phyloP scores from a whole-genome alignment of 805 yeast species.

The Starmerella roubikii region DNA sequence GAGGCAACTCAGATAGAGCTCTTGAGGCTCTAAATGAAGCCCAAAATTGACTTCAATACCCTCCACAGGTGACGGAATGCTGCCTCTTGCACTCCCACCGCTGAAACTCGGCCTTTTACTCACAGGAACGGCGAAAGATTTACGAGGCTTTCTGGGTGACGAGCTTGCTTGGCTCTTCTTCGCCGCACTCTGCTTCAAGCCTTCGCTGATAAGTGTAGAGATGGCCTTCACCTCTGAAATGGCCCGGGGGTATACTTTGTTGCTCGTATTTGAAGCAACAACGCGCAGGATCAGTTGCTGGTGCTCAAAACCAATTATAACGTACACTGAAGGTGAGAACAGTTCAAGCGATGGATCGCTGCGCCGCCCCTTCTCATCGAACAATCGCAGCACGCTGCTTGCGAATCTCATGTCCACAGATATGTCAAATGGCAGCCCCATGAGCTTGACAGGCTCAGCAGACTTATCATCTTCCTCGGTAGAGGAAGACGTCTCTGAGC shows the following conservation, averaged over 20 bases:
- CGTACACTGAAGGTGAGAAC: constrained; percentile 61
- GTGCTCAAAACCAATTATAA: constrained; percentile 38
- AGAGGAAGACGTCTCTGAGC: not conserved
- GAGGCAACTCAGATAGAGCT: constrained; percentile 69
- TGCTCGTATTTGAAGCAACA: constrained; percentile 54
- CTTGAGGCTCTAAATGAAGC: constrained; percentile 57
- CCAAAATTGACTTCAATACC: constrained; percentile 11
- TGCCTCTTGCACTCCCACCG: too few relatives aligned
- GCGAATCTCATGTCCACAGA: constrained; percentile 13
- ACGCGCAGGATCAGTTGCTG: constrained; percentile 34
- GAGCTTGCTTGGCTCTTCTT: not conserved
- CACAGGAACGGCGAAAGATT: not conserved
- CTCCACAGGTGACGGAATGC: not conserved
- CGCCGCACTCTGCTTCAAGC: constrained; percentile 24
- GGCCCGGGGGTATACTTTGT: constrained; percentile 55
- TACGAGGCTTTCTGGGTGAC: not conserved
- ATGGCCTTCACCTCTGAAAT: constrained; percentile 37
- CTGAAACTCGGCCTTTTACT: not conserved
- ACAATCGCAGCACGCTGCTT: constrained; percentile 13
- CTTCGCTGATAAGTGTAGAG: constrained; percentile 29
- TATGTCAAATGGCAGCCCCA: constrained; percentile 7
- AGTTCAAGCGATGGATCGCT: constrained; percentile 32
- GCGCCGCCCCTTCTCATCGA: constrained; percentile 18
- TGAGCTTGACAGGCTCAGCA: not conserved
- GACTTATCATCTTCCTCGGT: not conserved